Evolutionary conservation across 2,329 filamentous ascomycete species (phyloP), one percentile per base, ranked within the genome.

Genomic region (Claviceps citrina): DNA sequence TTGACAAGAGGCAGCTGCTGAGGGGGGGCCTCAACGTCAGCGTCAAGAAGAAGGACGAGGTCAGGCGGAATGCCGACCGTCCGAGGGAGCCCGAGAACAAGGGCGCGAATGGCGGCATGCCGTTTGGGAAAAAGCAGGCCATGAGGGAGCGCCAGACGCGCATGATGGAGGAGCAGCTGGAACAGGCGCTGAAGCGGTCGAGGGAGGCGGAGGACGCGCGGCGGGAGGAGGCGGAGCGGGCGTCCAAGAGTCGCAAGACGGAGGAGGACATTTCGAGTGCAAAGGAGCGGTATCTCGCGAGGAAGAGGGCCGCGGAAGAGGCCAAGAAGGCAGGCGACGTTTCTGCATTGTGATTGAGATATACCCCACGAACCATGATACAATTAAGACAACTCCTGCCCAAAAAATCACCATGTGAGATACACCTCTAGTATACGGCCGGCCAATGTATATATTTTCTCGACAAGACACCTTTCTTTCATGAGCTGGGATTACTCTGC

Each of bases 1-100:
- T 84, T 20, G 84, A 93, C 55, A 89, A 86, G 64, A 70, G 83
- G n/a, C 78, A 91, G 55, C 65, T 91, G 7, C 70, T 93, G 6
- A 70, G 65, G 35, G 80, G 82, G 6, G 84, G 84, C 20, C 67
- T 93, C 38, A 93, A 93, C 50, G 62, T 91, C 15, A 70, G 70
- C 37, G 64, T 70, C 0, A 79, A 74, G 54, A 77, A 78, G 49
- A 76, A 76, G 55, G 62, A 69, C 41, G 55, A 42, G 22, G 46
- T 40, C 7, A 50, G 51, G 32, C 46, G 38, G 20, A 54, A 55
- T 31, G 43, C 51, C 0, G 43, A 48, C 13, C 40, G 47, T 8
- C 45, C 50, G 4, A 42, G 43, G 5, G 52, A 63, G 40, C 47
- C 48, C 15, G 57, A 58, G 30, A 51, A 45, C 19, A 57, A 50